Base-by-base conservation (phyloP, 345 rosid genomes). In the Hibiscus trionum region DNA sequence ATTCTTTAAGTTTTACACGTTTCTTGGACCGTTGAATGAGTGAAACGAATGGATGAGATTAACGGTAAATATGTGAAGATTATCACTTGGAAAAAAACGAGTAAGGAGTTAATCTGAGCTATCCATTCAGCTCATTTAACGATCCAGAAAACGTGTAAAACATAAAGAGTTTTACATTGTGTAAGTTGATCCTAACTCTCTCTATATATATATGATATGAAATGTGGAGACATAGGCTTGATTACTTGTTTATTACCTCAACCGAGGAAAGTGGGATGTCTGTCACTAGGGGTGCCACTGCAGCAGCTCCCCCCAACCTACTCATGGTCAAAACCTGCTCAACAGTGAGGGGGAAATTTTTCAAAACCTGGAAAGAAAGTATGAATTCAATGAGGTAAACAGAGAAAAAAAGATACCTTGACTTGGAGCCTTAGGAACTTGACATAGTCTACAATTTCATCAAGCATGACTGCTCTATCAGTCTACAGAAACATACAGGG, bases 381-480 rank as follows among this genome's bases (percentile, higher is more conserved):
- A 46, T 58, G 69, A 5, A 72, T 52, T 35, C n/a, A 17, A 52
- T 39, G 37, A 35, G 26, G 16, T 21, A 21, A 69, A 24, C 9
- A 15, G 29, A 61, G 70, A 26, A 61, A 39, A 39, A 42, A 24
- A 11, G 65, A 60, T 83, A 93, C 99, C 99, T 96, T 96, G 65
- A 91, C 98, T 86, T 96, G 99, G 74, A 96, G 99, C 80, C 98
- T 87, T 58, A 96, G 85, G 82, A 93, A 96, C 91, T 96, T 96
- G 66, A 96, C 99, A 81, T 96, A 96, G 81, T 96, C 99, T 64
- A 93, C 98, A 79, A 96, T 87, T 82, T 96, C 99, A 84, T 96
- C 99, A 66, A 96, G 96, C 99, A 96, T 96, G 75, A 87, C 91
- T 35, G 99, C 99, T 74, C 97, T 82, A 77, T 96, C 99, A 1